These are phyloP conservation scores for Juglanconis oblonga DNA, from an alignment of 2,329 filamentous ascomycete species.

Conservation along the genomic window DNA sequence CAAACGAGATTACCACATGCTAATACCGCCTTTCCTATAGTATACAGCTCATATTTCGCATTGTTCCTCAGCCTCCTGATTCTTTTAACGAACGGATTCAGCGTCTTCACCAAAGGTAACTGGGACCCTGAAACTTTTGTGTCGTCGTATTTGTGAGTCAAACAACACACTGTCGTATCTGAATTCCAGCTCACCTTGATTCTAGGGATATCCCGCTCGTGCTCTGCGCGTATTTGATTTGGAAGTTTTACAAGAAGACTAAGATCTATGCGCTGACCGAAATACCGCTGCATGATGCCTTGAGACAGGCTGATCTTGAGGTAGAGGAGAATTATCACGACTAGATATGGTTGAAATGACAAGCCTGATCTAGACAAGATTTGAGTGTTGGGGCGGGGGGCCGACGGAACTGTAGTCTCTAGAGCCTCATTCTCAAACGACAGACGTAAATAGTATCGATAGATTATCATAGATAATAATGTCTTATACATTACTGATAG, in stretches of 20 bases:
- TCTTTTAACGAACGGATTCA: slow-evolving; percentile 68
- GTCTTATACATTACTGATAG: no score
- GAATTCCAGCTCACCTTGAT: slow-evolving; percentile 3
- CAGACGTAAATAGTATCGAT: no score
- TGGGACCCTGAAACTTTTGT: slow-evolving; percentile 58
- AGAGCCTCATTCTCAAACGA: no score
- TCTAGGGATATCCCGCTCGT: slow-evolving; percentile 59
- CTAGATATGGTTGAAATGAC: background rate
- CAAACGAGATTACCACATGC: background rate
- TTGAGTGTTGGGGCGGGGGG: background rate
- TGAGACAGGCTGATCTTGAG: slow-evolving; percentile 42
- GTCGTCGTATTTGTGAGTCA: slow-evolving; percentile 58
- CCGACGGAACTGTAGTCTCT: no score
- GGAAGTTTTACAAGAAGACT: slow-evolving; percentile 65
- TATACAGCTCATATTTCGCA: slow-evolving; percentile 58
- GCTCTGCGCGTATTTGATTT: slow-evolving; percentile 53
- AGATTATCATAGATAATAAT: no score
- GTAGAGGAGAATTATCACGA: slow-evolving; percentile 20
- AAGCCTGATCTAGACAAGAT: background rate
- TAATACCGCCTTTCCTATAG: slow-evolving; percentile 29
- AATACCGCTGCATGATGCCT: slow-evolving; percentile 50
- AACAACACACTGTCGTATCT: background rate
- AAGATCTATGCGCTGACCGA: slow-evolving; percentile 47
- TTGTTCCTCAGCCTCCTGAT: slow-evolving; percentile 62
- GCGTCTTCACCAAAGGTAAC: slow-evolving; percentile 57